Base-by-base conservation (phyloP, 1,284 basidiomycete species). In the Irpex lacteus region DNA sequence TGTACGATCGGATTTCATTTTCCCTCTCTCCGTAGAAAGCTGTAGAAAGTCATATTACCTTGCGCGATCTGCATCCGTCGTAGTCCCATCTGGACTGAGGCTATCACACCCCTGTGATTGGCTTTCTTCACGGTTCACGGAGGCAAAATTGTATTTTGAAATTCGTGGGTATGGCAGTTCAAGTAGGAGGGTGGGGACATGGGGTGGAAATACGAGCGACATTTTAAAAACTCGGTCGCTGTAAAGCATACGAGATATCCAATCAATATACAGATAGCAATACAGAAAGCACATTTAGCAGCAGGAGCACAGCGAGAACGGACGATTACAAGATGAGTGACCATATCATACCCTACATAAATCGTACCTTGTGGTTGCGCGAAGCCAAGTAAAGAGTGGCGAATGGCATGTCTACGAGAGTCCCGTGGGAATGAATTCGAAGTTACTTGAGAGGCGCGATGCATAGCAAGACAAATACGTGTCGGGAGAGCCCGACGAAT, bases 1-100 rank as follows among this genome's bases (percentile, higher is more conserved):
- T 62, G 37, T 59, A 52, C 44, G 64, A 60, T 62, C 61, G 52
- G 61, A 62, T 62, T 63, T 65, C 64, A 65, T 65, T 57, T 60
- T 40, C 55, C 54, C 18, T 54, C 40, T 44, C 47, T 21, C 21
- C 21, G n/a, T 37, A n/a, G 59, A 49, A 44, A 47, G 19, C 18
- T 60, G 44, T 21, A 26, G 26, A 26, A 26, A 26, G 26, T 26
- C 26, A 26, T 26, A 26, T 26, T 26, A 26, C 26, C 26, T 8
- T 52, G 50, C 50, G 50, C 7, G 59, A 60, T 60, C 50, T 60
- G 49, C 47, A 5, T 53, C 59, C 59, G 59, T 53, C 8, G 19
- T 36, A 40, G 19, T 26, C 19, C 15, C n/a, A 59, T 44, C 15
- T 44, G 38, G 9, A 44, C 59, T 32, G 26, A 55, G 54, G 54